Evolutionary conservation across 352 stramenopile genomes (phyloP), one percentile per base, ranked within the genome.

Genomic region (Phytopythium ostracodes): DNA sequence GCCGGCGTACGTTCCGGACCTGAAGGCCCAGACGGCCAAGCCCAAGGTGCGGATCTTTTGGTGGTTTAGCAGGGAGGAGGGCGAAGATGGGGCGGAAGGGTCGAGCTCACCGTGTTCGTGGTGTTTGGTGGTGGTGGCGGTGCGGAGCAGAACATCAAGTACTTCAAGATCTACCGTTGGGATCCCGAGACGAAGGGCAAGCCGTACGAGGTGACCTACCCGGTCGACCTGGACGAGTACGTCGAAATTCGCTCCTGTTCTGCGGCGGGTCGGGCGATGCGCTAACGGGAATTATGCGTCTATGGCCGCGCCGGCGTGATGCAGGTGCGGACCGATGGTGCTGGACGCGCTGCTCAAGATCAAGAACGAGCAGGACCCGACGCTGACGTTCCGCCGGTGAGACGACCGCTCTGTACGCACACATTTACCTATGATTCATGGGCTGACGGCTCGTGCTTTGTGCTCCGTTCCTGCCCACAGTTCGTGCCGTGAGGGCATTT

Each of bases 281-380:
- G n/a, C n/a, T n/a, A n/a, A n/a, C n/a, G n/a, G n/a, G n/a, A n/a
- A n/a, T 59, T 46, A 33, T n/a, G 7, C n/a, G 36, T 59, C 6
- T 59, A 24, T 47, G 27, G 4, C 50, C 47, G 24, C 56, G n/a
- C 14, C 55, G 50, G 52, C 62, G 22, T 53, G 38, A 15, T 31
- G n/a, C 54, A 96, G 88, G 24, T 97, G 97, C 65, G 97, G 97
- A 17, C 96, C 97, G 29, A 99, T 99, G 98, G 92, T 99, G 47
- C 78, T 99, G 53, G 98, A 99, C 72, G 98, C 96, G n/a, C 77
- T 99, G 22, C 86, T 99, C 62, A 99, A 99, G 83, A 99, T 99
- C 71, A 99, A 99, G 85, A 98, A 98, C 72, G 97, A 99, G 66
- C 92, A 98, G 81, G 97, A 99, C 84, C 94, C 96, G 7, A 99